Conservation (phyloP, 2,329 filamentous ascomycete genomes). For the Fusarium pilosicola region DNA sequence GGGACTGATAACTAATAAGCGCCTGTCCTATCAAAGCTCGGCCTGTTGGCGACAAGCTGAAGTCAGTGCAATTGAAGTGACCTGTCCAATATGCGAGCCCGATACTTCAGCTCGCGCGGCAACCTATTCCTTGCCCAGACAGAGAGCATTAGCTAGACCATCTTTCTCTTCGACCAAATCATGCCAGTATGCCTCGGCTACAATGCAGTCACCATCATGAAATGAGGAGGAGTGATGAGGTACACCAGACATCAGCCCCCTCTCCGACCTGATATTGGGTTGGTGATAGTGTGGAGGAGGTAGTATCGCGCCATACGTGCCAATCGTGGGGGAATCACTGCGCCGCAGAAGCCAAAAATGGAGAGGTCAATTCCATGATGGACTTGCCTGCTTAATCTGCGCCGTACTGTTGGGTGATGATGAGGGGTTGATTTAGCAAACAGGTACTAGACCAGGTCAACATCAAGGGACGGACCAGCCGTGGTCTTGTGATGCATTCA, state of each 20-base stretch:
- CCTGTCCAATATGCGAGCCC: neutral
- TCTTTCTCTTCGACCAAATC: neutral
- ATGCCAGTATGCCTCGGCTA: slow-evolving; percentile 9
- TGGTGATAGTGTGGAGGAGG: slow-evolving; percentile 25
- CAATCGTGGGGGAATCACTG: slow-evolving; percentile 41
- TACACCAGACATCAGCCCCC: slow-evolving; percentile 32
- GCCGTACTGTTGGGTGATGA: neutral
- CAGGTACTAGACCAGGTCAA: slow-evolving; percentile 17
- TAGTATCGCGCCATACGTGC: slow-evolving; percentile 39
- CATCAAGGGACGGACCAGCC: slow-evolving; percentile 36
- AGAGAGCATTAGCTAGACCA: slow-evolving; percentile 4
- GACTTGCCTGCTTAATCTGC: neutral
- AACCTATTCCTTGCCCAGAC: neutral
- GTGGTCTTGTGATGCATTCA: slow-evolving; percentile 42
- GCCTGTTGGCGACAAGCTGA: slow-evolving; percentile 11
- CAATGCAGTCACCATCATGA: slow-evolving; percentile 16
- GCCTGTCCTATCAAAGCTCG: slow-evolving; percentile 17
- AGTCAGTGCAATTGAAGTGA: neutral
- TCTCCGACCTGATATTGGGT: slow-evolving; percentile 20
- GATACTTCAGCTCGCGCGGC: neutral
- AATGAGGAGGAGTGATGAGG: slow-evolving; percentile 1
- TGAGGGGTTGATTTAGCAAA: slow-evolving; percentile 40
- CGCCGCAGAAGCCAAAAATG: slow-evolving; percentile 10
- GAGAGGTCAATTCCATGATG: neutral
- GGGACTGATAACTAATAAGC: slow-evolving; percentile 16